These are phyloP conservation scores for Pythium aristosporum DNA, from an alignment of 352 stramenopile genomes.

Conservation along the genomic window DNA sequence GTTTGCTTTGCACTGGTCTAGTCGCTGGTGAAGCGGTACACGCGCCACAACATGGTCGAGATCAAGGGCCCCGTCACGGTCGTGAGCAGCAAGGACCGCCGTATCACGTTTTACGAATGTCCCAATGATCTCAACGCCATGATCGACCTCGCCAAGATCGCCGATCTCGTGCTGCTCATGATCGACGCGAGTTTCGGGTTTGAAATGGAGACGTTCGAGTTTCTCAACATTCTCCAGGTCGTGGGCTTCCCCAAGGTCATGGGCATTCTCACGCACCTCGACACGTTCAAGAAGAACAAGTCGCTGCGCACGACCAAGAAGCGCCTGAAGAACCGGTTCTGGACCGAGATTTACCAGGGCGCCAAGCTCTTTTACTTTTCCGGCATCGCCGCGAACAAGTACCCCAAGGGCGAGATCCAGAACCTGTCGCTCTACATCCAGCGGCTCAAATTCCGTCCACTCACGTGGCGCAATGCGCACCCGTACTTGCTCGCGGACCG, in stretches of 20 bases:
- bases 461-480: slow-evolving; percentile 99
- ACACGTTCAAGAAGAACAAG: slow-evolving; percentile 98
- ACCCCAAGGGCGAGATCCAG: slow-evolving; percentile 98
- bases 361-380: slow-evolving; percentile 98
- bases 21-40: slow-evolving; percentile 99
- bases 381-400: slow-evolving; percentile 98
- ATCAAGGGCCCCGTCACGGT: slow-evolving; percentile 99
- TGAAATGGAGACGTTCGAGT: slow-evolving; percentile 99
- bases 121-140: slow-evolving; percentile 93
- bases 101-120: slow-evolving; percentile 99
- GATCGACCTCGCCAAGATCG: slow-evolving; percentile 98
- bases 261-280: slow-evolving; percentile 99
- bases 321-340: slow-evolving; percentile 98
- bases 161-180: slow-evolving; percentile 97
- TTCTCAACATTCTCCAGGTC: slow-evolving; percentile 99
- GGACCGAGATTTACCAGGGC: slow-evolving; percentile 97
- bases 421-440: slow-evolving; percentile 98
- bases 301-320: slow-evolving; percentile 98
- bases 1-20: slow-evolving; percentile 16
- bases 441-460: slow-evolving; percentile 97
- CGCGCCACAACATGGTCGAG: slow-evolving; percentile 96
- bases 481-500: slow-evolving; percentile 98
- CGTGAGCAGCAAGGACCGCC: slow-evolving; percentile 96
- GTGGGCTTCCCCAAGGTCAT: slow-evolving; percentile 93
- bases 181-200: slow-evolving; percentile 99